Evolutionary conservation across 176 grass and related monocot species (phyloP), one percentile per base, ranked within the genome.

Genomic region (Juncus effusus): DNA sequence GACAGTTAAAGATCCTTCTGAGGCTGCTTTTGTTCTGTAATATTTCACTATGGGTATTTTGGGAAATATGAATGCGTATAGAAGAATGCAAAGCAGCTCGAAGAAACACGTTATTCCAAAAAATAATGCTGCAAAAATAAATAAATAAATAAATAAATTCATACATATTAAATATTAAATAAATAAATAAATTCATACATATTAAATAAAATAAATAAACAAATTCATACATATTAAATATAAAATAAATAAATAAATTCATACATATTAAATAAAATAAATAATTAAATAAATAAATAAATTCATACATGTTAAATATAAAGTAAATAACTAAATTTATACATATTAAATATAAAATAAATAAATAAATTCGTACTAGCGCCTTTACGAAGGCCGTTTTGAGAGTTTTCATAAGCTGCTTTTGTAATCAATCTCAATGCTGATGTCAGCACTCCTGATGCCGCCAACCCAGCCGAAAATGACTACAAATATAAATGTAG

Each of bases 361-460:
- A 41, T 56, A 36, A 42, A 42, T 66, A 6, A 56, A 36, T 63
- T 81, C 75, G 8, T 80, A 87, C 84, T 81, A 11, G 89, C 81
- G 68, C 81, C 89, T 57, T 87, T 93, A 44, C 78, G 81, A 65
- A 93, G 61, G 53, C 84, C 89, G 63, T 93, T 56, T 77, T 69
- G 40, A 36, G 81, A 82, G 64, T 85, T 84, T 79, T 85, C 78
- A 13, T 82, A 93, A 13, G 81, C 76, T 56, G 67, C 84, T 80
- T 93, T 93, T 51, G 78, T 87, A 14, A 80, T 36, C 8, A 79
- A 74, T 41, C 84, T 84, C 57, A 92, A 64, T 37, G 75, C 84
- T 40, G 89, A 92, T 7, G 84, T 85, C 49, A 92, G 37, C 2
- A 13, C 67, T 2, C 84, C 89, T 59, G 89, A 92, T 71, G 84